Conservation (phyloP, 257 asterid species). For the Solanum virginianum region DNA sequence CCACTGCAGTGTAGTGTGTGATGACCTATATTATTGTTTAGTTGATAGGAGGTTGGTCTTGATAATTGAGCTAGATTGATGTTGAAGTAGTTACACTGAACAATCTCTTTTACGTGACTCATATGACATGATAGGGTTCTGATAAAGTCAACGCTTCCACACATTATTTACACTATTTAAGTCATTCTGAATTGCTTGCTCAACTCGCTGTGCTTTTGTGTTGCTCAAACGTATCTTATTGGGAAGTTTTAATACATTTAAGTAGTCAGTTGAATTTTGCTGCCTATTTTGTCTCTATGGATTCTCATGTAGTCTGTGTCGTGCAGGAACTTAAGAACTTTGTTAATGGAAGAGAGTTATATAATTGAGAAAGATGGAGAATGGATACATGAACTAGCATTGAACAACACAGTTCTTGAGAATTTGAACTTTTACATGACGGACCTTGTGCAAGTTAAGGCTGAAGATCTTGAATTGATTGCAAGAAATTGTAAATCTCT, state of each 20-base stretch:
- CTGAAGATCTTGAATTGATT: conserved; percentile 57
- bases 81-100: background rate
- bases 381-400: conserved; percentile 70
- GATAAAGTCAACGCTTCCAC: background rate
- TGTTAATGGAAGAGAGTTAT: conserved; percentile 63
- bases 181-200: background rate
- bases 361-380: conserved; percentile 52
- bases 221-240: background rate
- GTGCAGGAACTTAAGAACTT: conserved; percentile 44
- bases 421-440: conserved; percentile 65
- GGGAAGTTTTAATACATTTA: background rate
- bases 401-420: conserved; percentile 53
- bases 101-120: background rate
- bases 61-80: background rate
- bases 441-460: conserved; percentile 26
- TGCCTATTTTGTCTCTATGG: background rate
- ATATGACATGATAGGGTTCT: background rate
- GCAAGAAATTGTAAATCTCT: conserved; percentile 56
- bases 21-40: background rate
- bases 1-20: background rate
- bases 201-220: background rate
- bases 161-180: background rate
- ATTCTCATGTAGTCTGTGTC: background rate
- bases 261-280: background rate
- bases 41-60: background rate